Evolutionary conservation across 305 asterid genomes (phyloP).

Genomic region (Fraxinus latifolia): DNA sequence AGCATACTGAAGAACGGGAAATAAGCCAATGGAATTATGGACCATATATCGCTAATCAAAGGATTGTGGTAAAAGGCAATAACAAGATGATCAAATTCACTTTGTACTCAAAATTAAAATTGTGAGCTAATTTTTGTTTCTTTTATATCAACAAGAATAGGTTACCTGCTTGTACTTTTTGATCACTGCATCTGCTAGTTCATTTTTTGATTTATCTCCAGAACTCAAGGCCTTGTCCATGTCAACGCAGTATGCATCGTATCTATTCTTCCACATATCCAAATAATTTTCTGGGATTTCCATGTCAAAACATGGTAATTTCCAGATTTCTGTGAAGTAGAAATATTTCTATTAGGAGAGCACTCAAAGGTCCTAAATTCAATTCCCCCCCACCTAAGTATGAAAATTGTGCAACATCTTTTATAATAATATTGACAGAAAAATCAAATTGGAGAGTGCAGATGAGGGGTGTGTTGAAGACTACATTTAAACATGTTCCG

Average conservation of each 20-base stretch:
- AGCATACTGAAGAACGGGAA: not conserved
- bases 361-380: not conserved
- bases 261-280: conserved; percentile 42
- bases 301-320: conserved; percentile 43
- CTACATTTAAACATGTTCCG: not conserved
- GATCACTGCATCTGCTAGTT: conserved; percentile 51
- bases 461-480: not conserved
- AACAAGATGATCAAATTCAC: not conserved
- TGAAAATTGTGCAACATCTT: not conserved
- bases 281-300: conserved; percentile 26
- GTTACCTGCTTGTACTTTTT: conserved; percentile 64
- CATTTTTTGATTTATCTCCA: conserved; percentile 31
- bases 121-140: not conserved
- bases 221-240: conserved; percentile 42
- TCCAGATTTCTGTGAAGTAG: conserved; percentile 46
- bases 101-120: not conserved
- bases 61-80: not conserved
- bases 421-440: not conserved
- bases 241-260: conserved; percentile 40
- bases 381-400: not conserved
- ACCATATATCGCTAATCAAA: not conserved
- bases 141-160: not conserved
- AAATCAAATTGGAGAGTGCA: not conserved
- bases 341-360: not conserved
- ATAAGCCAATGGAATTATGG: not conserved